Evolutionary conservation across 768 basidiomycete species (phyloP), one percentile per base, ranked within the genome.

Genomic region (Lactarius akahatsu): DNA sequence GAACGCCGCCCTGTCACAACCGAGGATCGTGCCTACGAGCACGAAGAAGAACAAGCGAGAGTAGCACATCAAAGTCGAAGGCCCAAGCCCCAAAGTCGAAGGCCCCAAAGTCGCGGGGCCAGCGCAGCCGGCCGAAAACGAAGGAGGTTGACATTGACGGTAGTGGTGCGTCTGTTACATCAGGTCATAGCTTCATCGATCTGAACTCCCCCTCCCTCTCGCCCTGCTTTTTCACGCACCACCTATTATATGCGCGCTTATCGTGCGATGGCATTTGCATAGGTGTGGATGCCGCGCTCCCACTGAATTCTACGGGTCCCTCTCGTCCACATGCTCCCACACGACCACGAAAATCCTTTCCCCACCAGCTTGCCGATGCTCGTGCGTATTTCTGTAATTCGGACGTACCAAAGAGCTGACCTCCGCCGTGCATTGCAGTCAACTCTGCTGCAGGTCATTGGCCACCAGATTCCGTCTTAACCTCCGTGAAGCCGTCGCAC

Each of bases 301-400:
- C 50, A 52, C 23, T 6, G 7, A 26, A 11, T 11, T 26, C 45
- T 52, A 56, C 50, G 20, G 26, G 50, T 0, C 40, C 41, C 52
- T 62, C 40, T 18, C 57, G 34, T 3, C 32, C 26, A 9, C 50
- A 16, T 6, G 11, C 26, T 4, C 9, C 40, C 54, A 32, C 40
- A 6, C 57, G 50, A n/a, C 57, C 30, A 36, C 36, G 1, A 13
- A 57, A 5, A 4, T 45, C 66, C 18, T 55, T 67, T 34, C 52
- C 61, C 1, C 26, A 59, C 40, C 61, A 62, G 32, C 66, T 67
- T 3, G 61, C 62, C 20, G 40, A 63, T 36, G 50, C 66, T 41
- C 58, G 66, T 63, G 26, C 57, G 66, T 59, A 32, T 28, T 15
- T 40, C 10, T 36, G 8, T 13, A 26, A 32, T 59, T 38, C 13